phyloP scores from a whole-genome alignment of 2,329 filamentous ascomycete species.

The Aspergillus sp. region DNA sequence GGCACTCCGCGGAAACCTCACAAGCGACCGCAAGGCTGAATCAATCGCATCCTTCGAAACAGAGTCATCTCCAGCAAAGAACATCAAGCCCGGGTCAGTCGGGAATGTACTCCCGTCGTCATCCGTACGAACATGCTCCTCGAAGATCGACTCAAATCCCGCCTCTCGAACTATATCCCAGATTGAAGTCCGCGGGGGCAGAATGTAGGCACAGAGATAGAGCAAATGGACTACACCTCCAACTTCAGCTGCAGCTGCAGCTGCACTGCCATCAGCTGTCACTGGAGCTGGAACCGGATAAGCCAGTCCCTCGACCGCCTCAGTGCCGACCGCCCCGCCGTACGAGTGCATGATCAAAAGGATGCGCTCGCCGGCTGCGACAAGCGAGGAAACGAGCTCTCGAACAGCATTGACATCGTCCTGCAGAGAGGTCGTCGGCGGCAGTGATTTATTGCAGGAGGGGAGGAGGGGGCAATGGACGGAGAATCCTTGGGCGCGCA shows the following conservation, averaged over 20 bases:
- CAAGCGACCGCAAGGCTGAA: not conserved
- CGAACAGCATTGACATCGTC: not conserved
- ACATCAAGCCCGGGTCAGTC: not conserved
- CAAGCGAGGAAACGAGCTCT: slow-evolving; percentile 4
- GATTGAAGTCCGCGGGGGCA: no score
- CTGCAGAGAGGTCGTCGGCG: slow-evolving; percentile 6
- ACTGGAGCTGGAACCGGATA: no score
- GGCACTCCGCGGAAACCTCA: not conserved
- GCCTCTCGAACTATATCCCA: no score
- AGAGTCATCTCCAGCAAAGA: not conserved
- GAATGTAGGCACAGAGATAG: no score
- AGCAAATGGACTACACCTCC: no score
- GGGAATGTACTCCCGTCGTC: not conserved
- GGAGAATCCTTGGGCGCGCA: slow-evolving; percentile 15
- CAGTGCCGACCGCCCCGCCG: slow-evolving; percentile 23
- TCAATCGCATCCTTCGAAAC: not conserved
- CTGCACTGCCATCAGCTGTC: no score
- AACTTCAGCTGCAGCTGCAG: no score
- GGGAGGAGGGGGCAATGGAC: slow-evolving; percentile 21
- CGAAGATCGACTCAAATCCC: no score
- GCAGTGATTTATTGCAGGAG: slow-evolving; percentile 12
- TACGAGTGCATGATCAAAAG: slow-evolving; percentile 28
- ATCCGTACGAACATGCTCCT: no score
- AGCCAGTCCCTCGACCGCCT: slow-evolving; percentile 4
- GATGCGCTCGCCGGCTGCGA: slow-evolving; percentile 15